phyloP scores from a whole-genome alignment of 2,329 filamentous ascomycete species.

The Penicillium sp. region DNA sequence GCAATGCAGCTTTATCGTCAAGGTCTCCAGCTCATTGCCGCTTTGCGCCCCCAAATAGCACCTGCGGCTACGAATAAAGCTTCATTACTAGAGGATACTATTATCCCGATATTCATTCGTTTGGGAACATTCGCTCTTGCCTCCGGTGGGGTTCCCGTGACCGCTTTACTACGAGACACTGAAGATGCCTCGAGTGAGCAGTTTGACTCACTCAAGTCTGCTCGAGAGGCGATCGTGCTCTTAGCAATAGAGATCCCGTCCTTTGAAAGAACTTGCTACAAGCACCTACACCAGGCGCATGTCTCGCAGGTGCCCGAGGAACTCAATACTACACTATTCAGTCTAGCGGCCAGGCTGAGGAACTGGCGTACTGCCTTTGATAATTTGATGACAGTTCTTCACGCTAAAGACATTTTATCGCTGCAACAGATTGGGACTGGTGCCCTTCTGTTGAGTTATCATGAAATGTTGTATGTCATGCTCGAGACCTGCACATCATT shows the following conservation, averaged over 20 bases:
- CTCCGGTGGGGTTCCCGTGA: slow-evolving; percentile 13
- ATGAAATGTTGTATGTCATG: slow-evolving; percentile 28
- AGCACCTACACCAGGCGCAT: slow-evolving; percentile 15
- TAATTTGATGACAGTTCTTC: slow-evolving; percentile 15
- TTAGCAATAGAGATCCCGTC: slow-evolving; percentile 25
- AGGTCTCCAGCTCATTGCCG: slow-evolving; percentile 28
- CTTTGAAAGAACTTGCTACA: slow-evolving; percentile 24
- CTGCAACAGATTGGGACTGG: slow-evolving; percentile 16
- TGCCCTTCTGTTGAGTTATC: slow-evolving; percentile 25
- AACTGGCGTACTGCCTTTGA: slow-evolving; percentile 28
- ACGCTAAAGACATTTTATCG: slow-evolving; percentile 8
- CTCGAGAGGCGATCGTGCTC: slow-evolving; percentile 29
- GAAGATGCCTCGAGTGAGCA: neutral
- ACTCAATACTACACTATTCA: slow-evolving; percentile 14
- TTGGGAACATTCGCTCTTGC: slow-evolving; percentile 25
- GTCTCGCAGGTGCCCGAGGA: slow-evolving; percentile 15
- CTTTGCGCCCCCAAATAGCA: slow-evolving; percentile 18
- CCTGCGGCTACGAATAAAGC: slow-evolving; percentile 7
- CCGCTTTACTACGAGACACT: slow-evolving; percentile 16
- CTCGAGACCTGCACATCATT: slow-evolving; percentile 23
- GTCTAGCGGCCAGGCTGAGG: slow-evolving; percentile 18
- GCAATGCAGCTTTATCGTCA: slow-evolving; percentile 33
- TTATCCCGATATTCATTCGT: slow-evolving; percentile 33
- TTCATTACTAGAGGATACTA: slow-evolving; percentile 25
- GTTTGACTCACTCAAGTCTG: slow-evolving; percentile 26